A percentile compares a stretch with the other conserved stretches of the same genome.
Evolutionary conservation across 2,329 filamentous ascomycete species (phyloP).

Genomic region (Dothistroma pini): DNA sequence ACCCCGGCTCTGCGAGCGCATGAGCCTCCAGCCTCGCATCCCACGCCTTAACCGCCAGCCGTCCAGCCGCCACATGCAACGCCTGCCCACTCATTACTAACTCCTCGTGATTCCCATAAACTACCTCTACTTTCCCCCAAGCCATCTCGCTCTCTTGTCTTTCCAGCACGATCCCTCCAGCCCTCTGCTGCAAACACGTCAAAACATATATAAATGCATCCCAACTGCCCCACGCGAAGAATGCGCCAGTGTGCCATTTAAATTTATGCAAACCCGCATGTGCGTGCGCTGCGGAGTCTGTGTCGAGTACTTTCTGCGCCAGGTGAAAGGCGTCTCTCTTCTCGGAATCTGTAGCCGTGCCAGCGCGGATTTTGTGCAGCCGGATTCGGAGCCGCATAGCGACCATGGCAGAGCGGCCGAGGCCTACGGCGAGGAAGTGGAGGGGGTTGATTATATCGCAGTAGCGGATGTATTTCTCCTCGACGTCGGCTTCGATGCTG

Average conservation of each 20-base stretch:
- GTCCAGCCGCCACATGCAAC: conserved; percentile 41
- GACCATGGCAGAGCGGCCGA: conserved; percentile 41
- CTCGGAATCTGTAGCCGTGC: conserved; percentile 26
- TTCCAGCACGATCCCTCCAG: conserved; percentile 17
- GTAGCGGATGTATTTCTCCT: conserved; percentile 41
- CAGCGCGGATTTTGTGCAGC: conserved; percentile 39
- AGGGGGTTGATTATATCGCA: conserved; percentile 42
- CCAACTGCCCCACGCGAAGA: conserved; percentile 37
- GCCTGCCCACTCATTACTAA: conserved; percentile 37
- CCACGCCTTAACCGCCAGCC: conserved; percentile 44
- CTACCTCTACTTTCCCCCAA: conserved; percentile 45
- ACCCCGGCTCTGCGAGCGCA: conserved; percentile 14
- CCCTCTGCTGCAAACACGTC: conserved; percentile 27
- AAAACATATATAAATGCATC: conserved; percentile 36
- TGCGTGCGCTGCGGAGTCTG: conserved; percentile 39
- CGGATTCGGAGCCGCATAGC: conserved; percentile 45
- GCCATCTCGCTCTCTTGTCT: conserved; percentile 19
- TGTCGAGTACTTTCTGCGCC: conserved; percentile 39
- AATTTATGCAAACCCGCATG: conserved; percentile 43
- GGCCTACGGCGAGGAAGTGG: conserved; percentile 42
- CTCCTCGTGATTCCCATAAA: conserved; percentile 41
- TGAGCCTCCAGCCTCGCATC: conserved; percentile 23
- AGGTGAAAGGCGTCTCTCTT: conserved; percentile 40
- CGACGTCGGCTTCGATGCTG: conserved; percentile 40
- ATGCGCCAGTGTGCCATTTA: conserved; percentile 50